A percentile compares a stretch with the other conserved stretches of the same genome.
These are phyloP conservation scores for Panellus pusillus DNA, from an alignment of 768 basidiomycete species.

Conservation along the genomic window DNA sequence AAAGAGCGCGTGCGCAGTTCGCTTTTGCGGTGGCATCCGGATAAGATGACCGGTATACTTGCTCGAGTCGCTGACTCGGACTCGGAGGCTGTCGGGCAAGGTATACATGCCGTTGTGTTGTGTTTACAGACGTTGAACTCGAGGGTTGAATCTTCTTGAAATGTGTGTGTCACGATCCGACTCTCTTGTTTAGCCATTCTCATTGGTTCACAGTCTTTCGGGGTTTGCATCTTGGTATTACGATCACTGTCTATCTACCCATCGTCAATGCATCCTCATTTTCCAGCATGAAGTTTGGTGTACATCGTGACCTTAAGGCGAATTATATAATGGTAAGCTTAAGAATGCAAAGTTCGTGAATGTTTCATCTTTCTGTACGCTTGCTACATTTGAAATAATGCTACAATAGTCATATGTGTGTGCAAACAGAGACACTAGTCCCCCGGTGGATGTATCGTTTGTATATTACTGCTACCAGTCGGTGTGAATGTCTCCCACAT, in stretches of 20 bases:
- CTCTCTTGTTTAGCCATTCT: too few species aligned
- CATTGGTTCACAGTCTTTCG: too few species aligned
- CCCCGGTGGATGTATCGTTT: neutral
- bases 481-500: constrained; percentile 19
- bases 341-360: too few species aligned
- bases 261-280: too few species aligned
- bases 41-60: constrained; percentile 54
- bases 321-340: too few species aligned
- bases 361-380: too few species aligned
- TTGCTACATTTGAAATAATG: neutral
- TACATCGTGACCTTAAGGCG: too few species aligned
- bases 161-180: too few species aligned
- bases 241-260: too few species aligned
- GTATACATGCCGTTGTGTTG: constrained; percentile 43
- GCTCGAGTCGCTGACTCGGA: constrained; percentile 45
- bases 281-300: too few species aligned
- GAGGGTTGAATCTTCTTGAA: constrained; percentile 6
- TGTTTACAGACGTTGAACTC: constrained; percentile 34
- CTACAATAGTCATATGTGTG: neutral
- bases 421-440: neutral
- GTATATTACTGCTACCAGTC: neutral
- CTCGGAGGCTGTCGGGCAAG: constrained; percentile 42
- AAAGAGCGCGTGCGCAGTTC: constrained; percentile 60
- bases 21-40: constrained; percentile 68
- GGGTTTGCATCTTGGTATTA: too few species aligned